Percentiles rank a stretch among this genome's conserved stretches.
Evolutionary conservation across 139 green algal genomes (phyloP).

Genomic region (Closterium sp.): DNA sequence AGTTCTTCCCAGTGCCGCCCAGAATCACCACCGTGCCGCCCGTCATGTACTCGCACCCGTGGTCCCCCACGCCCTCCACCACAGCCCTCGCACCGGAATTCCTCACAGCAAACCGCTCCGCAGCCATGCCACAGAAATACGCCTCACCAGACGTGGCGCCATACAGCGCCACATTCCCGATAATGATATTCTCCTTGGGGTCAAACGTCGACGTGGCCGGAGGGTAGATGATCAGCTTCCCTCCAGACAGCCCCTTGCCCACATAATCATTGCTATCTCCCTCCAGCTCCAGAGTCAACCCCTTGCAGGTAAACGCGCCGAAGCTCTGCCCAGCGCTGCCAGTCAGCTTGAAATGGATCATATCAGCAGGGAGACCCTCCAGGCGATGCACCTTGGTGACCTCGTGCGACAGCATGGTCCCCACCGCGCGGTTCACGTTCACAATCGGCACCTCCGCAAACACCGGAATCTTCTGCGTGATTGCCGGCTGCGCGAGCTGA

Average conservation of each 20-base stretch:
- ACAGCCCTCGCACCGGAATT: slow-evolving; percentile 77
- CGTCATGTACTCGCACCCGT: slow-evolving; percentile 97
- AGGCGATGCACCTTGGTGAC: slow-evolving; percentile 40
- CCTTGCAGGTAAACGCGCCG: slow-evolving; percentile 77
- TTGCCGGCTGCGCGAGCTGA: slow-evolving; percentile 64
- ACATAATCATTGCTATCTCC: slow-evolving; percentile 96
- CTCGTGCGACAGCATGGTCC: slow-evolving; percentile 82
- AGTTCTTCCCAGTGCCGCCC: slow-evolving; percentile 87
- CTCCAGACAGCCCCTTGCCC: slow-evolving; percentile 76
- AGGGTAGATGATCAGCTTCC: slow-evolving; percentile 50
- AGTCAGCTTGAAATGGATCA: slow-evolving; percentile 83
- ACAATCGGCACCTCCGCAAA: slow-evolving; percentile 74
- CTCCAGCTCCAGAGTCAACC: slow-evolving; percentile 85
- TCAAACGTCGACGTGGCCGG: slow-evolving; percentile 64
- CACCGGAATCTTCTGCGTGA: slow-evolving; percentile 61
- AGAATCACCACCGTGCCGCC: slow-evolving; percentile 85
- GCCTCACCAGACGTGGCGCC: slow-evolving; percentile 82
- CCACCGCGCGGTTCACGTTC: slow-evolving; percentile 81
- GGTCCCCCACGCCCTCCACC: slow-evolving; percentile 90
- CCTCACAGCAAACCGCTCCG: slow-evolving; percentile 69
- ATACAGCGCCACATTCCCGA: slow-evolving; percentile 94
- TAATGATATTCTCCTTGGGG: slow-evolving; percentile 84
- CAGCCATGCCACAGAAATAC: slow-evolving; percentile 87
- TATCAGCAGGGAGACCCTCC: slow-evolving; percentile 77
- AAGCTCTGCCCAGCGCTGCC: slow-evolving; percentile 87